Base-by-base conservation (phyloP, 164 flowering plant genomes). In the Amborella trichopoda region DNA sequence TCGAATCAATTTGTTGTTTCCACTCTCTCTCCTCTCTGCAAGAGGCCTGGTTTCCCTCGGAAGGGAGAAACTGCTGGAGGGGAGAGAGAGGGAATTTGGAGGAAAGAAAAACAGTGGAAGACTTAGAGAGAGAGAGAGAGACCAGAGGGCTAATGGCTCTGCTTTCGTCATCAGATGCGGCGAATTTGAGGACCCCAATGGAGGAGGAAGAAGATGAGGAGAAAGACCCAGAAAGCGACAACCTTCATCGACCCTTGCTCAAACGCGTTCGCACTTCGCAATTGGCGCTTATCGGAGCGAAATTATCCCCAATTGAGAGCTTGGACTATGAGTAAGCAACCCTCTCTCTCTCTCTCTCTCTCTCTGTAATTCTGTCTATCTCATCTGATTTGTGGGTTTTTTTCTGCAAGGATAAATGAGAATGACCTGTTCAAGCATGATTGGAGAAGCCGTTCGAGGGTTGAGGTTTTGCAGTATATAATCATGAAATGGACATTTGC, bases 391-490 rank as follows among this genome's bases (percentile, higher is more conserved):
- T n/a, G n/a, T n/a, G n/a, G n/a, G 11, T 9, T 53, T 28, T 55
- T 16, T 37, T 34, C 36, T 37, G 66, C 55, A 72, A 85, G 97
- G 66, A 89, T 89, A 56, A 79, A 76, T 58, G 97, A 89, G 60
- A 85, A 82, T 66, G 97, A 89, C 69, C 70, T 89, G 24, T 89
- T 89, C 66, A 89, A 81, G 70, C 97, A 89, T 49, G 97, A 89
- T 37, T 89, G 97, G 97, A 82, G 97, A 59, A 74, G 78, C 66
- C 74, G 95, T 74, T 72, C 81, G 23, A 68, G 30, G 39, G 72
- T 53, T 24, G 78, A 89, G 66, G 84, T 89, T 0, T 40, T 85
- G 56, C 95, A 89, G 62, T 89, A 89, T 40, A 44, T 89, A 34
- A 65, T 78, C 65, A 49, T 72, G 55, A 89, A 89, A 65, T 89